Evolutionary conservation across 1,284 basidiomycete species (phyloP).

Genomic region (Trichosporon sp.): DNA sequence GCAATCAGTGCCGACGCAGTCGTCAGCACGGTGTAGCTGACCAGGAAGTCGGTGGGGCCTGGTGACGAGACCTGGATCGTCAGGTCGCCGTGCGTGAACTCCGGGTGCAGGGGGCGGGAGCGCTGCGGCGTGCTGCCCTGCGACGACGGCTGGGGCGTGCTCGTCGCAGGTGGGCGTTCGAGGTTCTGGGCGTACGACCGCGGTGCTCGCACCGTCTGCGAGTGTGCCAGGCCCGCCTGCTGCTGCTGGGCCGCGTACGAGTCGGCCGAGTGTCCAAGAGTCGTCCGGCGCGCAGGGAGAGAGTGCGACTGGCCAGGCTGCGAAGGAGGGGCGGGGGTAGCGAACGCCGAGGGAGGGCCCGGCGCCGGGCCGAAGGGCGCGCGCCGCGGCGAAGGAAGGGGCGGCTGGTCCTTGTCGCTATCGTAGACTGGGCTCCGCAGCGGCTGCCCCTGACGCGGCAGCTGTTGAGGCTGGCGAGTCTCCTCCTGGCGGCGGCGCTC

Average conservation of each 20-base stretch:
- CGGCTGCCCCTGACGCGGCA: not conserved
- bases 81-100: slow-evolving; percentile 1
- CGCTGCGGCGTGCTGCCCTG: slow-evolving; percentile 2
- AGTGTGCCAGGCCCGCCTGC: not conserved
- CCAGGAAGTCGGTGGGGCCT: not conserved
- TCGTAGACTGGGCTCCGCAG: not conserved
- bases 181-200: not conserved
- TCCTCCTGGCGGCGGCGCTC: not conserved
- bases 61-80: not conserved
- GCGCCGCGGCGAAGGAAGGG: not conserved
- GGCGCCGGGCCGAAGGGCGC: not conserved
- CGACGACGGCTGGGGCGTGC: not conserved
- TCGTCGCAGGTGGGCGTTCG: not conserved
- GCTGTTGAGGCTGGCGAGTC: not conserved
- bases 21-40: not conserved
- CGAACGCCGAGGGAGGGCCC: not conserved
- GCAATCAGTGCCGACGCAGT: not conserved
- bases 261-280: not conserved
- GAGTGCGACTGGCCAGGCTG: not conserved
- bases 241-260: not conserved
- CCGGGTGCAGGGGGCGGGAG: not conserved
- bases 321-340: not conserved
- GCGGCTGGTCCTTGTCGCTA: not conserved
- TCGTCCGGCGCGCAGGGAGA: not conserved
- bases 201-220: not conserved